These are phyloP conservation scores for Suillus occidentalis DNA, from an alignment of 768 basidiomycete genomes.

Conservation along the genomic window DNA sequence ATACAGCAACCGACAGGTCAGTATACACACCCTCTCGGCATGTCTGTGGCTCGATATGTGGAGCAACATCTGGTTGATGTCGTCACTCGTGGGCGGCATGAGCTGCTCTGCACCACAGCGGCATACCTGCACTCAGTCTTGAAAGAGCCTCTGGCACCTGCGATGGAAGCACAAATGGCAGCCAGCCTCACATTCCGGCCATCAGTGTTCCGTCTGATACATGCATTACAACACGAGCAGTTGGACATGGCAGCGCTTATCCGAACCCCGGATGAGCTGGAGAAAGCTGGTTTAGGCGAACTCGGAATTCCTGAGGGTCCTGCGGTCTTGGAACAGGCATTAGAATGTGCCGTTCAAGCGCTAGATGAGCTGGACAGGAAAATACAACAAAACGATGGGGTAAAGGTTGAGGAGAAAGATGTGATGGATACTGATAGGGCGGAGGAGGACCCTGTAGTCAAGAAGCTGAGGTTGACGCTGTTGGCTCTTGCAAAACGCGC, in stretches of 20 bases:
- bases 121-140: constrained; percentile 1
- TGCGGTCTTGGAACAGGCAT: constrained; percentile 53
- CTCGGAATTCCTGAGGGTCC: constrained; percentile 37
- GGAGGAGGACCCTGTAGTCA: constrained; percentile 50
- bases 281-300: constrained; percentile 17
- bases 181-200: constrained; percentile 5
- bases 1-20: not conserved
- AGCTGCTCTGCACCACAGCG: constrained; percentile 1
- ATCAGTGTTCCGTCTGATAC: constrained; percentile 3
- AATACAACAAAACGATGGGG: constrained; percentile 17
- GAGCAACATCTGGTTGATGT: constrained; percentile 40
- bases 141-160: not conserved
- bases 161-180: constrained; percentile 2
- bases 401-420: constrained; percentile 5
- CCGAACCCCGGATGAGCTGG: constrained; percentile 40
- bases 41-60: constrained; percentile 40
- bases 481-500: constrained; percentile 78
- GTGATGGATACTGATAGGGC: constrained; percentile 23
- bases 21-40: constrained; percentile 23
- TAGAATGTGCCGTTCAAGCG: constrained; percentile 55
- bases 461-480: constrained; percentile 68
- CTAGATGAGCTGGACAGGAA: constrained; percentile 46
- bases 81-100: constrained; percentile 42
- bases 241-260: constrained; percentile 47
- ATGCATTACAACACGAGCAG: constrained; percentile 16